A percentile compares a stretch with the other conserved stretches of the same genome.
Evolutionary conservation across 495 filamentous ascomycete genomes (phyloP).

Genomic region (Penicillium samsonianum): DNA sequence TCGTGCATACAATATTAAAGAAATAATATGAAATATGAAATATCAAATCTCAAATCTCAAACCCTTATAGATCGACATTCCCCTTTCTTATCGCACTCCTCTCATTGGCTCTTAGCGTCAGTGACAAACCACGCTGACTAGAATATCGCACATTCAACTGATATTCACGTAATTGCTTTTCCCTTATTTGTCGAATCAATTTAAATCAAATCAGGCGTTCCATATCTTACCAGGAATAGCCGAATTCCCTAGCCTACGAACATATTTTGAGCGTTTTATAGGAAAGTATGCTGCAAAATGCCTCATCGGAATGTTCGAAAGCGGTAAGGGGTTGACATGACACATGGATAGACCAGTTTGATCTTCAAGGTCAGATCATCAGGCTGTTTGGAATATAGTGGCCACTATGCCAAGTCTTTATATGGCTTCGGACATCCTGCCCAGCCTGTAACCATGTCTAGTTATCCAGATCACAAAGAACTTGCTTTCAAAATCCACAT

Average conservation of each 20-base stretch:
- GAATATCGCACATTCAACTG: conserved; percentile 7
- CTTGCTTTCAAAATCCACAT: neutral
- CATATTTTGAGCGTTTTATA: conserved; percentile 10
- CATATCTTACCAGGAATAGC: conserved; percentile 1
- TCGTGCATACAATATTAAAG: neutral
- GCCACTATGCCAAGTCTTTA: conserved; percentile 8
- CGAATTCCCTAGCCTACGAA: conserved; percentile 8
- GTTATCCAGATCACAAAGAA: neutral
- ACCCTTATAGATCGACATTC: conserved; percentile 21
- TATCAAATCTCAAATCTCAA: neutral
- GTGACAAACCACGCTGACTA: conserved; percentile 48
- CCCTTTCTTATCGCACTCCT: conserved; percentile 32
- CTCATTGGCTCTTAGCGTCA: conserved; percentile 30
- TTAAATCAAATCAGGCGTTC: conserved; percentile 3
- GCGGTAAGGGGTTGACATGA: neutral
- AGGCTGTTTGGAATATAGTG: conserved; percentile 3
- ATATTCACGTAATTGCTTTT: conserved; percentile 12
- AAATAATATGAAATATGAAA: neutral
- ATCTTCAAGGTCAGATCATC: conserved; percentile 5
- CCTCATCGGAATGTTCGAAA: conserved; percentile 25
- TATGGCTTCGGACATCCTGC: conserved; percentile 4
- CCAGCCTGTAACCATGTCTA: neutral
- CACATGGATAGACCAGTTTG: neutral
- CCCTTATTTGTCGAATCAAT: conserved; percentile 1
- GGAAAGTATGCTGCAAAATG: conserved; percentile 19